Percentiles rank a stretch among this genome's conserved stretches.
phyloP scores from a whole-genome alignment of 768 basidiomycete genomes.

The Arthromyces matolae region DNA sequence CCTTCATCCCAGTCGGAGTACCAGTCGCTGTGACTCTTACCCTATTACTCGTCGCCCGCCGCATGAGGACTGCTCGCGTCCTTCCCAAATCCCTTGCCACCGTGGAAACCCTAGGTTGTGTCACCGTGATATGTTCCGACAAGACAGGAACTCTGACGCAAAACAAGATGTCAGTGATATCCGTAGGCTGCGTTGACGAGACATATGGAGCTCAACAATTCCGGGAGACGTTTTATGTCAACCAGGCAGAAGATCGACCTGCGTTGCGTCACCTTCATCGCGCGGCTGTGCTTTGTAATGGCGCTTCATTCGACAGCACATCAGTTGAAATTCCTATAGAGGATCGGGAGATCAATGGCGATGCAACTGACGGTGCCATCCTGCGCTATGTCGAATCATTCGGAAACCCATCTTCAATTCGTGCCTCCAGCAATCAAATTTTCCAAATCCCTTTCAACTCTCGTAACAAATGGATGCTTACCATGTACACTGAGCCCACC shows the following conservation, averaged over 20 bases:
- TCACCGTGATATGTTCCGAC: constrained; percentile 50
- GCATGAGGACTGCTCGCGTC: constrained; percentile 13
- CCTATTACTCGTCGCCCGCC: constrained; percentile 24
- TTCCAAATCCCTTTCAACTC: constrained; percentile 45
- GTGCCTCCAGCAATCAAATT: constrained; percentile 19
- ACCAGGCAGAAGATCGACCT: constrained; percentile 1
- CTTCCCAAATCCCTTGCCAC: constrained; percentile 50
- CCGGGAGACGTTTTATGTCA: constrained; percentile 5
- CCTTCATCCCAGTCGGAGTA: constrained; percentile 45
- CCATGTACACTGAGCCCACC: constrained; percentile 25
- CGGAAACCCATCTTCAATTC: constrained; percentile 19
- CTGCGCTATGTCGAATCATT: constrained; percentile 42
- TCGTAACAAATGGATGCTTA: constrained; percentile 59
- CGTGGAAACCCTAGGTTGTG: constrained; percentile 63
- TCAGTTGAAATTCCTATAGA: constrained; percentile 21
- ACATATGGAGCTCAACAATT: constrained; percentile 26
- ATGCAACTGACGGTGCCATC: constrained; percentile 53
- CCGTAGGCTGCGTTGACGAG: constrained; percentile 36
- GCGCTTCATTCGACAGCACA: constrained; percentile 43
- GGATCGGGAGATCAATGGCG: constrained; percentile 37
- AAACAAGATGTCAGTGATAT: constrained; percentile 56
- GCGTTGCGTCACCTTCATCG: constrained; percentile 25
- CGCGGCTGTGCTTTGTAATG: constrained; percentile 53
- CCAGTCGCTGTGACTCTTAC: constrained; percentile 55
- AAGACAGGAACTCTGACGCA: constrained; percentile 63